Evolutionary conservation across 1,284 basidiomycete species (phyloP), one percentile per base, ranked within the genome.

Genomic region (Termitomyces sp.): DNA sequence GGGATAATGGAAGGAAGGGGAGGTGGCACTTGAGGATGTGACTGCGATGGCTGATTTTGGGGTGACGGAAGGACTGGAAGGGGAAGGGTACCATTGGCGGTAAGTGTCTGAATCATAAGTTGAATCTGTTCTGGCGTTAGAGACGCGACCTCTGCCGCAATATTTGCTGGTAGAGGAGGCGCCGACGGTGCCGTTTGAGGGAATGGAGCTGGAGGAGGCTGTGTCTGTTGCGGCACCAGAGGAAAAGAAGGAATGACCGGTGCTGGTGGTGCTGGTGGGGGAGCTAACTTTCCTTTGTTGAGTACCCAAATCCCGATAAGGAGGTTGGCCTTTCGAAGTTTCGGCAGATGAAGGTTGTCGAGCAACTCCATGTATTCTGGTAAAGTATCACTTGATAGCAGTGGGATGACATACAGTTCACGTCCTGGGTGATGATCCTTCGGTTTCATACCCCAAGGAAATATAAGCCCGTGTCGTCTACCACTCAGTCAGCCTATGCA

Each of bases 351-450:
- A 50, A 91, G 77, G n/a, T 88, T 79, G 61, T 95, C 93, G 49
- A 96, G 70, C 1, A 96, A 74, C 59, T 94, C 90, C 56, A 95
- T 79, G 61, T 86, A 93, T 54, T 95, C 92, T 0, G 93, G 94
- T 0, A 91, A 69, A 0, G 85, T 74, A 46, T 88, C 80, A 24
- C 71, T 74, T 13, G 88, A 78, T 16, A 79, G 73, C 5, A 97
- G 69, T 1, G 94, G 94, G 18, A 96, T 80, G 54, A 96, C 79
- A 64, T 97, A 97, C 31, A 96, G 70, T 66, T 97, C 94, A 57
- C 87, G 86, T 28, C 92, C 90, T 16, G 86, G 87, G 55, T 82
- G 79, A 57, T 81, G 70, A 5, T 91, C 88, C 57, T 86, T 84
- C 7, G 83, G 83, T 30, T 77, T 77, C 49, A 73, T 75, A 4